phyloP scores from a whole-genome alignment of 768 basidiomycete species.

The Rhodotorula babjevae region DNA sequence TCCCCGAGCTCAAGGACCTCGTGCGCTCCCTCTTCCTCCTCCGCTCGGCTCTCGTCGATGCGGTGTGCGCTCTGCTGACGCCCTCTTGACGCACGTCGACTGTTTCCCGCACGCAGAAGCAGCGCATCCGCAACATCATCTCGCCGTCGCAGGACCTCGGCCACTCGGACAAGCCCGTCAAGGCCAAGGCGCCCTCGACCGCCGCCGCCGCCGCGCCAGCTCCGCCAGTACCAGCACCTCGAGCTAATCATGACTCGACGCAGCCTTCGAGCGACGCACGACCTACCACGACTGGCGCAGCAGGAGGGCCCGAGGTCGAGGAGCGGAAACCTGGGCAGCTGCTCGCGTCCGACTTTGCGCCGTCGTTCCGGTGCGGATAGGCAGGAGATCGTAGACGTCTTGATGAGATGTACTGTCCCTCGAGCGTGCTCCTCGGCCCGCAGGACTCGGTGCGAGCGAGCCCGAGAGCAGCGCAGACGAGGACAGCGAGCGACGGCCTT shows the following conservation, averaged over 20 bases:
- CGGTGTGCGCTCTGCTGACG: too few relatives aligned
- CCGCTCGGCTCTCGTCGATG: too few relatives aligned
- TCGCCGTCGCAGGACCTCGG: constrained; percentile 47
- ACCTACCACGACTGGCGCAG: too few relatives aligned
- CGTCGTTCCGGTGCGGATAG: constrained; percentile 1
- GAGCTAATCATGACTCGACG: too few relatives aligned
- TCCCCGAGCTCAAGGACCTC: constrained; percentile 47
- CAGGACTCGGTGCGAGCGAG: too few relatives aligned
- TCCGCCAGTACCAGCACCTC: not conserved
- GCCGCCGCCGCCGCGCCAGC: not conserved
- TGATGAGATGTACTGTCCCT: too few relatives aligned
- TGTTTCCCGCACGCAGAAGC: constrained; percentile 42
- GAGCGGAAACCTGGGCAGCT: not conserved
- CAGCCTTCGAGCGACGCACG: too few relatives aligned
- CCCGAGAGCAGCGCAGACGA: too few relatives aligned
- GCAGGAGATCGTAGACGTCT: too few relatives aligned
- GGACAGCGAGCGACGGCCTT: too few relatives aligned
- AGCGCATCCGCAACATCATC: constrained; percentile 47
- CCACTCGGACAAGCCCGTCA: constrained; percentile 46
- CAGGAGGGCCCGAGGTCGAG: not conserved
- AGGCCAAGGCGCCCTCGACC: not conserved
- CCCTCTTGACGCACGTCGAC: too few relatives aligned
- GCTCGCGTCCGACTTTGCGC: constrained; percentile 11
- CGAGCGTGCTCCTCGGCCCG: too few relatives aligned
- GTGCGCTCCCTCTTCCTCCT: constrained; percentile 2